Evolutionary conservation across 2,329 filamentous ascomycete species (phyloP), one percentile per base, ranked within the genome.

Genomic region (Paecilomyces fulvus): DNA sequence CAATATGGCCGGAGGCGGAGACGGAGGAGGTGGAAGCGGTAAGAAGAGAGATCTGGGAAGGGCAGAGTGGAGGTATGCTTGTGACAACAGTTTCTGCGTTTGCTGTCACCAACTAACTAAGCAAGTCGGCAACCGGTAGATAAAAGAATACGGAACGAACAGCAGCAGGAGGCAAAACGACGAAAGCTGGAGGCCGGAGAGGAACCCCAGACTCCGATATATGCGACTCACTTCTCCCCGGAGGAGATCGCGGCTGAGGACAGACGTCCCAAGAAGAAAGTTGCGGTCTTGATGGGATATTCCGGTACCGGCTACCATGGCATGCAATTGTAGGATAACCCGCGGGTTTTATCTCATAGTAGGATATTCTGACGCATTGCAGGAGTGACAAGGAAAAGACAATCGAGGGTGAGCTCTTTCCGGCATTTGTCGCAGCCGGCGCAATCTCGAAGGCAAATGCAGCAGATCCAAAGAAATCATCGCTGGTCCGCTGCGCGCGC

Each of bases 381-480:
- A 78, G 75, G 68, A 80, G 78, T 61, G 69, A 74, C 17, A 76
- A 85, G 61, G 86, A 96, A 69, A 92, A 91, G 76, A 99, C 92
- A 0, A 97, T 99, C 61, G 94, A 99, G 76, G 89, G 92, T 49
- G 94, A 99, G 65, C 79, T 99, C 2, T 99, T 99, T 76, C 83
- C 85, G 30, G 94, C 94, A 2, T 92, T 99, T 64, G 88, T 99
- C 60, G 84, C 85, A 2, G 92, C 94, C 2, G 89, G 92, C 17
- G 92, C 94, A 43, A 96, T 99, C 59, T 95, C 92, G 52, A 97
- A 97, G 73, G 90, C 90, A 60, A 99, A 99, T 69, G 94, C 94
- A 21, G 86, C 95, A 65, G 94, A 99, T 69, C 94, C 92, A 3
- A 95, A 95, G 73, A 99, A 99, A 75, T 95, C 91, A 1, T 92